Conservation (phyloP, 1,139 yeast genomes). For the Meyerozyma guilliermondii region DNA sequence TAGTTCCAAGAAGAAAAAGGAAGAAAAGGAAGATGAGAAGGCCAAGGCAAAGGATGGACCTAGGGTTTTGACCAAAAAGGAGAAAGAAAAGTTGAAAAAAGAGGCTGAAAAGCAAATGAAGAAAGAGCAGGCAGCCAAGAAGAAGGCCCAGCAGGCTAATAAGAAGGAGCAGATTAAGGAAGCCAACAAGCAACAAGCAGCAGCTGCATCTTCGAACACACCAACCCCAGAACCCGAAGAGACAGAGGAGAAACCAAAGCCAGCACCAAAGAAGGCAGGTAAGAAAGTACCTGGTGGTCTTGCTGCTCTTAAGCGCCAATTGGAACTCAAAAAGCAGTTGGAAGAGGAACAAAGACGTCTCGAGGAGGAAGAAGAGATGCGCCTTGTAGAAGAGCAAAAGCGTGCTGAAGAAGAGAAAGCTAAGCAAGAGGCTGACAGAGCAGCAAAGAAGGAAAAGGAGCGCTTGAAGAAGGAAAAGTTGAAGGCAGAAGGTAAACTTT, state of each 20-base stretch:
- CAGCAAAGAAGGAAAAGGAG: conserved; percentile 76
- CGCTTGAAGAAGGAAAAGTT: conserved; percentile 72
- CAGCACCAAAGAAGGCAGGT: conserved; percentile 49
- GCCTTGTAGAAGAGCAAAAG: conserved; percentile 58
- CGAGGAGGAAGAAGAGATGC: conserved; percentile 68
- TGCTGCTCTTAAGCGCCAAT: conserved; percentile 77
- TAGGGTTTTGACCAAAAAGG: conserved; percentile 85
- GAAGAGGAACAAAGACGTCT: conserved; percentile 66
- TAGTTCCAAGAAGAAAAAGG: conserved; percentile 73
- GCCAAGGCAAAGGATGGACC: conserved; percentile 54
- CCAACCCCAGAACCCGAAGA: conserved; percentile 26
- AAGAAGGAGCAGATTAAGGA: conserved; percentile 62
- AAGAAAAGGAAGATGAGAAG: conserved; percentile 49
- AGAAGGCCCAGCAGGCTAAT: conserved; percentile 61
- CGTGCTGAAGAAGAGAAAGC: conserved; percentile 59
- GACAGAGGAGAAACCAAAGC: conserved; percentile 16
- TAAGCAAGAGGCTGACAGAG: conserved; percentile 64
- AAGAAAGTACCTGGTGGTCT: conserved; percentile 75
- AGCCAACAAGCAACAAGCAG: conserved; percentile 54
- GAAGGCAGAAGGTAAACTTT: conserved; percentile 87
- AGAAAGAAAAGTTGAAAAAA: conserved; percentile 95
- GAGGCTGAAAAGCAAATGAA: conserved; percentile 93
- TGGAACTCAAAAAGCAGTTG: conserved; percentile 78
- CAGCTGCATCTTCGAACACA: conserved; percentile 30
- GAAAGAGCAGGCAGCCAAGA: conserved; percentile 85